phyloP scores from a whole-genome alignment of 176 grass and related monocot genomes.

The Aechmea fasciata region DNA sequence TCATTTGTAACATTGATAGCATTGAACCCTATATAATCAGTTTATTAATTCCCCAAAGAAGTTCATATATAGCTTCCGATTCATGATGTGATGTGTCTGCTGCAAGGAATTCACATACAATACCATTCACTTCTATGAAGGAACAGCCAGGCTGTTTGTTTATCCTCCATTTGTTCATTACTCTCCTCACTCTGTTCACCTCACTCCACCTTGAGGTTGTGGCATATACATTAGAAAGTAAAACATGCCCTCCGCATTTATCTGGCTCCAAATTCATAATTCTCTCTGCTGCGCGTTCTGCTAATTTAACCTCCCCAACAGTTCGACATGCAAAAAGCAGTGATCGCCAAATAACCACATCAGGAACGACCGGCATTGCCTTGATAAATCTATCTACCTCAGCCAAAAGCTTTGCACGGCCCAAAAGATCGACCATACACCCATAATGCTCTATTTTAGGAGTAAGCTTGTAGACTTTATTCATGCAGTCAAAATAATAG shows the following conservation, averaged over 20 bases:
- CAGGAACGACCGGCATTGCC: constrained; percentile 30
- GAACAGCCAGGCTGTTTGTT: constrained; percentile 73
- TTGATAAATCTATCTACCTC: constrained; percentile 46
- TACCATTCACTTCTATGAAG: constrained; percentile 46
- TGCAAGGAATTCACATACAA: constrained; percentile 43
- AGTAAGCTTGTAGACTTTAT: constrained; percentile 16
- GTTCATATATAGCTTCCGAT: constrained; percentile 40
- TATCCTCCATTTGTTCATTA: constrained; percentile 32
- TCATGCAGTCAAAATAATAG: constrained; percentile 33
- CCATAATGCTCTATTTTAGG: constrained; percentile 40
- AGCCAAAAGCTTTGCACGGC: constrained; percentile 36
- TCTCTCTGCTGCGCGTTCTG: too few relatives aligned
- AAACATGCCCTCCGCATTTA: constrained; percentile 7
- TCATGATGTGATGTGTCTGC: constrained; percentile 35
- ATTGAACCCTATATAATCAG: constrained; percentile 4
- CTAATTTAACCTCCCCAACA: constrained; percentile 26
- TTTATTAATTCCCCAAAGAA: constrained; percentile 46
- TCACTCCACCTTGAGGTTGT: constrained; percentile 33
- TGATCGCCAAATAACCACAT: constrained; percentile 42
- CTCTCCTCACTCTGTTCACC: constrained; percentile 32
- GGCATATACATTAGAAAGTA: constrained; percentile 47
- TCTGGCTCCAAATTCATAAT: too few relatives aligned
- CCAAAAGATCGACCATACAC: constrained; percentile 54
- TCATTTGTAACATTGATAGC: not conserved
- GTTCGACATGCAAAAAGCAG: constrained; percentile 41